These are phyloP conservation scores for Tubosaeta sp. DNA, from an alignment of 768 basidiomycete genomes.

Conservation along the genomic window DNA sequence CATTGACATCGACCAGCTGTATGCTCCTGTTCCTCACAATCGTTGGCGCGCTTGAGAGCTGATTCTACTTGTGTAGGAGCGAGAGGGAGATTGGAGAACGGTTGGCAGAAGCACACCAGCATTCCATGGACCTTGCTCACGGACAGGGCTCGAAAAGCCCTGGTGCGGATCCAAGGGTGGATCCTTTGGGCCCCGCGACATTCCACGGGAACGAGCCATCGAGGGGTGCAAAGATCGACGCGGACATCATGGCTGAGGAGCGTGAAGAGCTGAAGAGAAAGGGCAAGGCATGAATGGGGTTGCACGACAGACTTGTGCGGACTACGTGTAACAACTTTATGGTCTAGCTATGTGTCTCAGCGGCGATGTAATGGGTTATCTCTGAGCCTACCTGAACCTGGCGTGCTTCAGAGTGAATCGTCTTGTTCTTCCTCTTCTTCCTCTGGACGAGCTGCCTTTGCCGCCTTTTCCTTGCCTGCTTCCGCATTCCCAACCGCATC, in stretches of 20 bases:
- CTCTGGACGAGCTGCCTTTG: slow-evolving; percentile 39
- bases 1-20: slow-evolving; percentile 32
- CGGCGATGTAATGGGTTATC: not conserved
- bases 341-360: not conserved
- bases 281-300: slow-evolving; percentile 29
- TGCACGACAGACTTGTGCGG: not conserved
- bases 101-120: slow-evolving; percentile 32
- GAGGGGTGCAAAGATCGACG: slow-evolving; percentile 54
- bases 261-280: slow-evolving; percentile 44
- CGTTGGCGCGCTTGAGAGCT: not conserved
- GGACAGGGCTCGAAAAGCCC: slow-evolving; percentile 27
- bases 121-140: slow-evolving; percentile 25
- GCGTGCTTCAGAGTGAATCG: not conserved
- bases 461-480: slow-evolving; percentile 51
- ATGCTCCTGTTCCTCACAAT: not conserved
- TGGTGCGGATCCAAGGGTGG: slow-evolving; percentile 30
- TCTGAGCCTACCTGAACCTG: not conserved
- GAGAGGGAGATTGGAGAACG: slow-evolving; percentile 40
- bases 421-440: slow-evolving; percentile 48
- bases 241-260: slow-evolving; percentile 50
- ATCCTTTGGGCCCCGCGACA: slow-evolving; percentile 48
- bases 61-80: slow-evolving; percentile 31
- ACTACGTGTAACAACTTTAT: not conserved
- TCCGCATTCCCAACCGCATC: slow-evolving; percentile 68
- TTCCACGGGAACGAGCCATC: slow-evolving; percentile 56